Percentiles rank a stretch among this genome's conserved stretches.
These are phyloP conservation scores for Fusarium torulosum DNA, from an alignment of 2,329 filamentous ascomycete genomes.

Conservation along the genomic window DNA sequence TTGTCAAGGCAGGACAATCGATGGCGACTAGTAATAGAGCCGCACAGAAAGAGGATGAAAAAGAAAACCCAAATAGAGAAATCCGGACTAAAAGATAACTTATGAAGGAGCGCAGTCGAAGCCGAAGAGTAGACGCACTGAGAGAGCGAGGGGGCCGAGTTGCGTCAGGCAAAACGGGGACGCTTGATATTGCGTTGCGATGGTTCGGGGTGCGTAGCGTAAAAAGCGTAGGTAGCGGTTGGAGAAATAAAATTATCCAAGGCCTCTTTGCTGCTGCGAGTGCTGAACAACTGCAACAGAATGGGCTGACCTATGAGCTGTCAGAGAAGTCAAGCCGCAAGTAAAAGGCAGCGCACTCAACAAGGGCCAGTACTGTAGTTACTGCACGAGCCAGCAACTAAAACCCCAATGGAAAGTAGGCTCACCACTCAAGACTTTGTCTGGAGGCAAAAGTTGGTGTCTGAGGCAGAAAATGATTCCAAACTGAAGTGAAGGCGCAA, in stretches of 20 bases:
- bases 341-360: constrained; percentile 10
- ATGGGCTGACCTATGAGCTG: constrained; percentile 28
- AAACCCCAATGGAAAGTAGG: constrained; percentile 2
- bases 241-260: constrained; percentile 50
- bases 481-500: background rate
- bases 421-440: constrained; percentile 1
- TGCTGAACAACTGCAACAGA: constrained; percentile 14
- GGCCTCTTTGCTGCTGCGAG: constrained; percentile 7
- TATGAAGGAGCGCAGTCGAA: constrained; percentile 29
- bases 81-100: constrained; percentile 13
- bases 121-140: constrained; percentile 41
- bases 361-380: background rate
- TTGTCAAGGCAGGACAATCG: constrained; percentile 30
- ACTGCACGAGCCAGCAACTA: constrained; percentile 28
- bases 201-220: constrained; percentile 8
- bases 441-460: constrained; percentile 42
- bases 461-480: constrained; percentile 48
- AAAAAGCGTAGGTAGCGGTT: constrained; percentile 23
- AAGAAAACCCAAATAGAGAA: constrained; percentile 16
- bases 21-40: constrained; percentile 32
- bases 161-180: constrained; percentile 47
- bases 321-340: constrained; percentile 31
- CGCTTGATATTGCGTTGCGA: constrained; percentile 39
- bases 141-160: constrained; percentile 35
- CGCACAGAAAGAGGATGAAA: constrained; percentile 23